A percentile compares a stretch with the other conserved stretches of the same genome.
phyloP scores from a whole-genome alignment of 768 basidiomycete species.

The Suillus subalutaceus region DNA sequence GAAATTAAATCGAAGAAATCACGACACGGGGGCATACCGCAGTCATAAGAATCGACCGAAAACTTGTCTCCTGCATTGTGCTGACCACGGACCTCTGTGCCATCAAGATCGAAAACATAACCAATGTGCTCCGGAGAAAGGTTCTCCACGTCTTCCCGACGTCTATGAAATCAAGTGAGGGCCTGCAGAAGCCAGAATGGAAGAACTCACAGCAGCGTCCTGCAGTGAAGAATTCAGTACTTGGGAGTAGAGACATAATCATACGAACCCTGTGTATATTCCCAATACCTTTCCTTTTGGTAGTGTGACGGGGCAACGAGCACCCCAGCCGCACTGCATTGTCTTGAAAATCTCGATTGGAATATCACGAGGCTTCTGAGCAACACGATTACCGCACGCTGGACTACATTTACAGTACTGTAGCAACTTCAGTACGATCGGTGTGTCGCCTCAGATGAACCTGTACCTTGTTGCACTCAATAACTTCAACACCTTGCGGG shows the following conservation, averaged over 20 bases:
- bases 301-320: conserved; percentile 46
- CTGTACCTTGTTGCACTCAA: conserved; percentile 68
- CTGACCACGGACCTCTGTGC: conserved; percentile 45
- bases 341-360: conserved; percentile 73
- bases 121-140: conserved; percentile 40
- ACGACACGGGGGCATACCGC: conserved; percentile 42
- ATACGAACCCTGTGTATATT: conserved; percentile 64
- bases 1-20: conserved; percentile 11
- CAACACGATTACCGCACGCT: conserved; percentile 61
- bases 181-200: neutral
- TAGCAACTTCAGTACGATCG: neutral
- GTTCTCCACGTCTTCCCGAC: conserved; percentile 43
- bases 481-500: conserved; percentile 49
- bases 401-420: conserved; percentile 50
- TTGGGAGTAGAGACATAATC: neutral
- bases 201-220: conserved; percentile 48
- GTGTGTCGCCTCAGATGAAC: neutral
- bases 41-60: conserved; percentile 56
- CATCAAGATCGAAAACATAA: conserved; percentile 69
- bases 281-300: conserved; percentile 63
- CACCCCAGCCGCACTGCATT: conserved; percentile 63
- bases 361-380: conserved; percentile 57
- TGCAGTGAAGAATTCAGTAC: conserved; percentile 25
- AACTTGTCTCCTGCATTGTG: conserved; percentile 40
- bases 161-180: conserved; percentile 31